phyloP scores from a whole-genome alignment of 106 monocot species.

The Platanthera zijinensis region DNA sequence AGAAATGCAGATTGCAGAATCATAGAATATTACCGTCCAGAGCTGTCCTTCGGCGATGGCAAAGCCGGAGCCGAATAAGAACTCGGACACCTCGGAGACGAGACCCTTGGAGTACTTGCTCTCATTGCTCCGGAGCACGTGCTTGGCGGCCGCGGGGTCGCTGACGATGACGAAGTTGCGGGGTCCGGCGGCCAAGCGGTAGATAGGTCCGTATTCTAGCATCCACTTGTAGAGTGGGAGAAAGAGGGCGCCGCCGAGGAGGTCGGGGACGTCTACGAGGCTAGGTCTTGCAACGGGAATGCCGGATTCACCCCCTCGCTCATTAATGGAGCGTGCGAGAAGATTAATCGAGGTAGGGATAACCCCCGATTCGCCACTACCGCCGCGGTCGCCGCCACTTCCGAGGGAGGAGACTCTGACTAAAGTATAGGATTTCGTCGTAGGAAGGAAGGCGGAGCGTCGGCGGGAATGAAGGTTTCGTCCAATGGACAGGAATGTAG shows the following conservation, averaged over 20 bases:
- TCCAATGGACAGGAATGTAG: neutral
- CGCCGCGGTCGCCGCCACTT: neutral
- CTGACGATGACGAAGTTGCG: slow-evolving; percentile 85
- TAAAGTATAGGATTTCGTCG: neutral
- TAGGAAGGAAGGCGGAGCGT: neutral
- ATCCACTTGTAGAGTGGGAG: slow-evolving; percentile 97
- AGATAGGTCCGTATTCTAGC: slow-evolving; percentile 74
- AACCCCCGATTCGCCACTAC: slow-evolving; percentile 50
- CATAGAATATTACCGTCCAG: slow-evolving; percentile 54
- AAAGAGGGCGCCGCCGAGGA: slow-evolving; percentile 96
- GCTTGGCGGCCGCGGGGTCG: slow-evolving; percentile 80
- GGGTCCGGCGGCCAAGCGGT: slow-evolving; percentile 86
- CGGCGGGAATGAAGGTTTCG: neutral
- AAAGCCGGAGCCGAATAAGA: slow-evolving; percentile 90
- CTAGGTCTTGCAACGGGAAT: slow-evolving; percentile 73
- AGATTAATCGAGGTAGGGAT: slow-evolving; percentile 90
- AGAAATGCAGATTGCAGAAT: neutral
- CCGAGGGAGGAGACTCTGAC: neutral
- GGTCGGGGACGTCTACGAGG: slow-evolving; percentile 89
- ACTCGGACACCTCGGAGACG: slow-evolving; percentile 88
- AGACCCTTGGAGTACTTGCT: slow-evolving; percentile 85
- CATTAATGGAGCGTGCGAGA: slow-evolving; percentile 9
- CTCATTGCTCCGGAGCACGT: slow-evolving; percentile 75
- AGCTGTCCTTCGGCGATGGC: slow-evolving; percentile 80
- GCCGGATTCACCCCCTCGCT: slow-evolving; percentile 47